Conservation (phyloP, 2,329 filamentous ascomycete genomes). For the Fusarium nygamai region DNA sequence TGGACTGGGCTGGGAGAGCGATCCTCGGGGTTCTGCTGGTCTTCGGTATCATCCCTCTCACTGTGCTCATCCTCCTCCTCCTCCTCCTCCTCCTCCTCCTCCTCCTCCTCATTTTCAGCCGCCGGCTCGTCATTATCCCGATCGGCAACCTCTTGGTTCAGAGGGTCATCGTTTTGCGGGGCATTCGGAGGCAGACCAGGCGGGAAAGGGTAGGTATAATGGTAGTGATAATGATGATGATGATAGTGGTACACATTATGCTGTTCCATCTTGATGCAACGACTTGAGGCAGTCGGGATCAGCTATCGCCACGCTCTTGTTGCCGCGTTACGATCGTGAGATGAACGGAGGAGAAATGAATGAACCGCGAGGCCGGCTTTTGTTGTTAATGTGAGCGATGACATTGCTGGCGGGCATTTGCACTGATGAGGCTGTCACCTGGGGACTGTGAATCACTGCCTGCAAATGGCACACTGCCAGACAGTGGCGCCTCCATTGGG, state of each 20-base stretch:
- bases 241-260: background rate
- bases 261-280: background rate
- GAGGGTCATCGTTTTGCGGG: too few relatives aligned
- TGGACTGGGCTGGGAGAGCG: background rate
- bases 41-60: accelerated
- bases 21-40: background rate
- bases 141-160: accelerated
- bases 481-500: accelerated
- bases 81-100: background rate
- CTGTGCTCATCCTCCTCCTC: background rate
- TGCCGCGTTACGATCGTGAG: accelerated
- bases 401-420: background rate
- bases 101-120: background rate
- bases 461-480: too few relatives aligned
- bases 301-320: too few relatives aligned
- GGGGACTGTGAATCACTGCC: background rate
- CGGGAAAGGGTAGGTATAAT: background rate
- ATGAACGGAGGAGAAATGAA: background rate
- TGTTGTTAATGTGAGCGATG: background rate
- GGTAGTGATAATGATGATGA: background rate
- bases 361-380: accelerated
- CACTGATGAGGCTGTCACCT: background rate
- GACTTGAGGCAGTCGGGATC: background rate
- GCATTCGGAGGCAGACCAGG: accelerated
- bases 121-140: accelerated